Base-by-base conservation (phyloP, 306 rosid species). In the Leucaena leucocephala region DNA sequence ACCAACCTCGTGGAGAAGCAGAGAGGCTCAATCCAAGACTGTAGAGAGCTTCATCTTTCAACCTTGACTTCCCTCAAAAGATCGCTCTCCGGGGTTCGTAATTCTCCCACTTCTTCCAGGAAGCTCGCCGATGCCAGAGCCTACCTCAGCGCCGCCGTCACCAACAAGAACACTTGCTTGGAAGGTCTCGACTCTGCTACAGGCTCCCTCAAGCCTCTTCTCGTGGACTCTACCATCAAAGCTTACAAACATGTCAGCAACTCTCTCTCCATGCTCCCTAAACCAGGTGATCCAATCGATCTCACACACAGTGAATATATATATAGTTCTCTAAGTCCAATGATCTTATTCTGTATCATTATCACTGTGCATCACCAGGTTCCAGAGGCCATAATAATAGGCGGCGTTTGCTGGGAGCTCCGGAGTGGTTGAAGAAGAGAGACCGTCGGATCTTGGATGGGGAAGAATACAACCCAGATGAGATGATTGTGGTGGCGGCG, bases 81-180 rank as follows among this genome's bases (percentile, higher is more conserved):
- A 85, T 91, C 97, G 7, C 73, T 88, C 1, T 84, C 94, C 14
- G 66, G 74, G n/a, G 67, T 93, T 67, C 79, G 68, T 12, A n/a
- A 68, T 71, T 83, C 6, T 11, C 73, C 12, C 49, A 80, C 21
- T 13, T 68, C 73, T 19, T 43, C 73, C 11, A 75, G 38, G 55
- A 82, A 86, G 34, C 45, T 89, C 8, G 79, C 61, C 15, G 89
- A 89, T 80, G 91, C 98, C 10, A 87, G 84, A 82, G 71, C 89
- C 8, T 93, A 87, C 58, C 94, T 93, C 8, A 93, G 98, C 80
- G 98, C 97, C 72, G 89, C 98, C 19, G 79, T 93, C 12, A 91
- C 98, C 45, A 93, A 93, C 91, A 91, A 91, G 82, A 82, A 89
- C 90, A 93, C 98, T 8, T 93, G 98, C 72, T 50, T 93, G 71